phyloP scores from a whole-genome alignment of 2,329 filamentous ascomycete species.

The Xylariaceae sp. region DNA sequence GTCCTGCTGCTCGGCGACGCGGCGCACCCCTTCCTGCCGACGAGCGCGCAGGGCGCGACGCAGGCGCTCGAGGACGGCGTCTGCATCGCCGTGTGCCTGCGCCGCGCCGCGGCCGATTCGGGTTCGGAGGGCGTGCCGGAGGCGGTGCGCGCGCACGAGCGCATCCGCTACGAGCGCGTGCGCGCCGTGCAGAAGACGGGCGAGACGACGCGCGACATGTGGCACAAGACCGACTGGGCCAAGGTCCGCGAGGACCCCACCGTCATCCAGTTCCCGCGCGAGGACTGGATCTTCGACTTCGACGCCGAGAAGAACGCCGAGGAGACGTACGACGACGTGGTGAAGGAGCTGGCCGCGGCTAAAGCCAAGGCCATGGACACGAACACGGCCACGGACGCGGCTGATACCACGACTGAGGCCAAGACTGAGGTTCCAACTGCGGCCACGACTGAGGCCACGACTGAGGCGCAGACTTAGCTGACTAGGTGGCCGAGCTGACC shows the following conservation, averaged over 20 bases:
- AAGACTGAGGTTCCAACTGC: too few relatives aligned
- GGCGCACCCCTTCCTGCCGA: slow-evolving; percentile 43
- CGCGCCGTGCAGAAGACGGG: slow-evolving; percentile 42
- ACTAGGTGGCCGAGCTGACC: too few relatives aligned
- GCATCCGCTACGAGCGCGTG: slow-evolving; percentile 42
- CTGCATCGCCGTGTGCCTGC: slow-evolving; percentile 37
- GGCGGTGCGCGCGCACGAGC: slow-evolving; percentile 35
- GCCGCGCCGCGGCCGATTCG: slow-evolving; percentile 17
- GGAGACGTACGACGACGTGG: slow-evolving; percentile 27
- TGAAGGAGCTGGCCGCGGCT: slow-evolving; percentile 22
- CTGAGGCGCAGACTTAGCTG: too few relatives aligned
- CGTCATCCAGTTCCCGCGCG: slow-evolving; percentile 39
- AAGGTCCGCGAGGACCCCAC: slow-evolving; percentile 39
- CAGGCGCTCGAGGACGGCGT: slow-evolving; percentile 45
- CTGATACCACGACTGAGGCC: too few relatives aligned
- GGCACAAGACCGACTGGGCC: slow-evolving; percentile 48
- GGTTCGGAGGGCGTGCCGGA: slow-evolving; percentile 30
- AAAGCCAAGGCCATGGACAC: too few relatives aligned
- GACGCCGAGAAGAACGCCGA: slow-evolving; percentile 41
- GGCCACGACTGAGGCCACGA: too few relatives aligned
- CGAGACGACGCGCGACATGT: slow-evolving; percentile 41
- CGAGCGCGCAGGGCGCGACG: slow-evolving; percentile 39
- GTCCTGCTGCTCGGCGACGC: slow-evolving; percentile 41
- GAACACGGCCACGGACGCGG: too few relatives aligned
- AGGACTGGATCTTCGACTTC: slow-evolving; percentile 45